phyloP scores from a whole-genome alignment of 1,139 yeast species.

The Debaryomycetaceae sp. region DNA sequence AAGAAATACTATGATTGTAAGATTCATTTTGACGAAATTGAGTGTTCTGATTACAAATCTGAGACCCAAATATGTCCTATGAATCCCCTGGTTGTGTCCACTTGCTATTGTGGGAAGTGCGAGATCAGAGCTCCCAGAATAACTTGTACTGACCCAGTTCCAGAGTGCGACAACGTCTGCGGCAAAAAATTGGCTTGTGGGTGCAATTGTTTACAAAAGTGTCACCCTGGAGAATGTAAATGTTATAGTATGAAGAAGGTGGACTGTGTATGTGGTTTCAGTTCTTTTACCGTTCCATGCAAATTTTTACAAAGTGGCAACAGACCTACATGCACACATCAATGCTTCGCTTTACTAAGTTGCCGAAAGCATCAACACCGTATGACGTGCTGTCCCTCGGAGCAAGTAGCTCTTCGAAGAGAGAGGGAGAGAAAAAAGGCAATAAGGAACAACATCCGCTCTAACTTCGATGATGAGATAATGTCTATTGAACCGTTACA shows the following conservation, averaged over 20 bases:
- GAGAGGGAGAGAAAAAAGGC: constrained; percentile 56
- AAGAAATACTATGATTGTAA: constrained; percentile 61
- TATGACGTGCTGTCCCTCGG: constrained; percentile 66
- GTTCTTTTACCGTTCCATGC: constrained; percentile 61
- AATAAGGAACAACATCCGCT: constrained; percentile 37
- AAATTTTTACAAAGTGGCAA: constrained; percentile 47
- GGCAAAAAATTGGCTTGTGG: constrained; percentile 69
- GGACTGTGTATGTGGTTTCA: constrained; percentile 52
- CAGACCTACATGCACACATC: constrained; percentile 63
- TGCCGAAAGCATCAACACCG: constrained; percentile 82
- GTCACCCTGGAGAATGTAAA: constrained; percentile 78
- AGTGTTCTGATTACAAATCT: constrained; percentile 54
- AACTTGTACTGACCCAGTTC: constrained; percentile 72
- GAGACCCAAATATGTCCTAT: constrained; percentile 52
- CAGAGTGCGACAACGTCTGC: constrained; percentile 67
- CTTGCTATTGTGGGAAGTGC: constrained; percentile 76
- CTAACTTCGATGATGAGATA: constrained; percentile 42
- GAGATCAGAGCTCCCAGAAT: constrained; percentile 32
- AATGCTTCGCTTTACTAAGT: constrained; percentile 71
- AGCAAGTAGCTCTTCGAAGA: constrained; percentile 58
- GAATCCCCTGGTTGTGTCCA: constrained; percentile 54
- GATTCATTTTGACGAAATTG: constrained; percentile 53
- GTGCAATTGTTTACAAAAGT: constrained; percentile 59
- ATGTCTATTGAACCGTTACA: constrained; percentile 73
- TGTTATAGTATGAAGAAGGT: constrained; percentile 50